Base-by-base conservation (phyloP, 1,284 basidiomycete genomes). In the Cryptococcus sp. region DNA sequence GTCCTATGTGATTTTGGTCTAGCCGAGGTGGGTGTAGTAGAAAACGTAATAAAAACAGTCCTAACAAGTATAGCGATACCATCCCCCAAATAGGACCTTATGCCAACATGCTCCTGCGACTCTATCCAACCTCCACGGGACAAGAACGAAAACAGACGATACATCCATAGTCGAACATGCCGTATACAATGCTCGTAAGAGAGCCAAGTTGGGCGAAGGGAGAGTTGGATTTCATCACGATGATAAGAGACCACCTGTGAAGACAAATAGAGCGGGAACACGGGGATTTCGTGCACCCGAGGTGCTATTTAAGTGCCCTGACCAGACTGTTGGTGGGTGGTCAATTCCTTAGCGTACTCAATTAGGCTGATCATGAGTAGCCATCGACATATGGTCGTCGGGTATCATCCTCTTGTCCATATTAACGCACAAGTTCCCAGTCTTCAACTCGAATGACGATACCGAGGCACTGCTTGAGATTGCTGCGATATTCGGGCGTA, bases 281-380 rank as follows among this genome's bases (percentile, higher is more conserved):
- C 80, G 95, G 69, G 96, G 95, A 0, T 99, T 99, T 75, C 86
- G 95, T 55, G 94, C 95, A 0, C 95, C 95, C 0, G 96, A 99
- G 69, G 96, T 99, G 8, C 77, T 99, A 32, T 78, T 98, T 49
- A 99, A 98, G 76, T 99, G 95, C 66, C 86, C 86, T 23, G 88
- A 93, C 63, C 95, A 99, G 77, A 88, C 87, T 4, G 90, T 90
- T 58, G 89, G 93, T 92, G 67, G 61, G 84, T 79, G 48, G 35
- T 32, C 31, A 7, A 35, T 42, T 55, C 15, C 46, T 44, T 34
- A 3, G 34, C 4, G 23, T 4, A 45, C 30, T 41, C 23, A 8
- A 11, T 11, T 23, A 46, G 44, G 34, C 46, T 53, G 38, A 53
- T 33, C 5, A 4, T 23, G 52, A 70, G n/a, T 42, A 91, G 95